phyloP scores from a whole-genome alignment of 371 early-diverging fungal genomes.

The Nematocida sp. region DNA sequence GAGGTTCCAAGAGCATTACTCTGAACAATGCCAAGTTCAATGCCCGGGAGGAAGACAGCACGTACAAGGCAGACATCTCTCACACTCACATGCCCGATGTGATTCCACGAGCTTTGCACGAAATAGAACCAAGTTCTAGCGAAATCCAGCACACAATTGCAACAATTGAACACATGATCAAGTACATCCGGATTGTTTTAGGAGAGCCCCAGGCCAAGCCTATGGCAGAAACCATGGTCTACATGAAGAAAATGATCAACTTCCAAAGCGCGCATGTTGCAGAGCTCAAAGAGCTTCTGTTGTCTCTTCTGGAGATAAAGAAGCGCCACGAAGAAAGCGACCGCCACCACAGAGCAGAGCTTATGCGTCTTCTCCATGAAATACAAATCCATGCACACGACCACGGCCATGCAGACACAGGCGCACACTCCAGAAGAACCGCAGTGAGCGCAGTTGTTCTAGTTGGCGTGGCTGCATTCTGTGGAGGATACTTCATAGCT shows the following conservation, averaged over 20 bases:
- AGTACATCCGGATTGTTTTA: conserved; percentile 58
- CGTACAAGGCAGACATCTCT: conserved; percentile 50
- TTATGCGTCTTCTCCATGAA: background rate
- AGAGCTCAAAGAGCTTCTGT: conserved; percentile 31
- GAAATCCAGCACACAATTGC: conserved; percentile 62
- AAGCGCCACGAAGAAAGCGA: conserved; percentile 29
- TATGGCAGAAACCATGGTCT: conserved; percentile 43
- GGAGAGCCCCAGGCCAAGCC: conserved; percentile 54
- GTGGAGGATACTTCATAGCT: background rate
- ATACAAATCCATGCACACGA: background rate
- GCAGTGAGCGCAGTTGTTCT: background rate
- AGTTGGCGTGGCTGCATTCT: background rate
- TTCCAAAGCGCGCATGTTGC: conserved; percentile 45
- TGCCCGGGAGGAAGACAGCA: conserved; percentile 56
- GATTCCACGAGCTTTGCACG: conserved; percentile 39
- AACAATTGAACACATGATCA: conserved; percentile 52
- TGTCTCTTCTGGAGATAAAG: background rate
- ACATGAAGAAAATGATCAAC: conserved; percentile 50
- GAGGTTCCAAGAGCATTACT: conserved; percentile 53
- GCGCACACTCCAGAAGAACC: background rate
- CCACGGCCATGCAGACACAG: background rate
- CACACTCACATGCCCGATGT: conserved; percentile 36
- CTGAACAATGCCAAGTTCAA: conserved; percentile 51
- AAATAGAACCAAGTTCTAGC: conserved; percentile 50
- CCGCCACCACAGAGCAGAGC: conserved; percentile 5